Conservation (phyloP, 768 basidiomycete genomes). For the Boletellus sp. region DNA sequence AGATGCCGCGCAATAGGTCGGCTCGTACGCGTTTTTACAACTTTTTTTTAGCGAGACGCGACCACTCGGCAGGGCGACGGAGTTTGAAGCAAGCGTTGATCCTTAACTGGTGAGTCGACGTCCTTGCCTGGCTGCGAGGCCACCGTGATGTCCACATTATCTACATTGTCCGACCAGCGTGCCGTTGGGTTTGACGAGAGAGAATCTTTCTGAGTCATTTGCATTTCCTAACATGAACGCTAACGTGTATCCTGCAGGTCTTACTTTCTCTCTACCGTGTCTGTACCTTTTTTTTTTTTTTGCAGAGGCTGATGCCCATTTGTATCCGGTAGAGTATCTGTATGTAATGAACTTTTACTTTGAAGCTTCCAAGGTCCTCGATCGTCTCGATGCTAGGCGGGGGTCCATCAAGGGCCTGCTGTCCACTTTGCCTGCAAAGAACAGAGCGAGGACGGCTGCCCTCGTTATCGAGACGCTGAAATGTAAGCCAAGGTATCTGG, state of each 20-base stretch:
- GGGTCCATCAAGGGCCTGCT: slow-evolving; percentile 91
- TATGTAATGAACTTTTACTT: slow-evolving; percentile 91
- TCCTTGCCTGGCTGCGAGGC: slow-evolving; percentile 1
- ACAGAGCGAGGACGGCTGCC: slow-evolving; percentile 74
- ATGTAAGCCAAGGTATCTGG: slow-evolving; percentile 53
- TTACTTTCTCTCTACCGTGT: slow-evolving; percentile 18
- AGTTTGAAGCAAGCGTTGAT: slow-evolving; percentile 28
- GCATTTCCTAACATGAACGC: slow-evolving; percentile 11
- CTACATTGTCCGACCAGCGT: slow-evolving; percentile 86
- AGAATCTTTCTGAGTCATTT: slow-evolving; percentile 25
- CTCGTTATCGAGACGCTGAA: slow-evolving; percentile 94
- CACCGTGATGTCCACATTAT: slow-evolving; percentile 74
- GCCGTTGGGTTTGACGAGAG: slow-evolving; percentile 48
- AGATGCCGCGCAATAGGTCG: background rate
- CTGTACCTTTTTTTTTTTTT: no score
- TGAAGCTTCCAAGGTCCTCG: slow-evolving; percentile 78
- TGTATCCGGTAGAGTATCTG: slow-evolving; percentile 27
- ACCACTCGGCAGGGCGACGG: slow-evolving; percentile 27
- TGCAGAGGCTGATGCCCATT: slow-evolving; percentile 23
- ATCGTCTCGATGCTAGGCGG: slow-evolving; percentile 81
- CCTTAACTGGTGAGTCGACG: slow-evolving; percentile 17
- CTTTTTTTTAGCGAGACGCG: slow-evolving; percentile 16
- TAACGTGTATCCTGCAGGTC: slow-evolving; percentile 28
- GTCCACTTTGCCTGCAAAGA: slow-evolving; percentile 66
- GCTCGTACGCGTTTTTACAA: slow-evolving; percentile 24